Conservation (phyloP, 176 grass and related monocot species). For the Zoysia japonica region DNA sequence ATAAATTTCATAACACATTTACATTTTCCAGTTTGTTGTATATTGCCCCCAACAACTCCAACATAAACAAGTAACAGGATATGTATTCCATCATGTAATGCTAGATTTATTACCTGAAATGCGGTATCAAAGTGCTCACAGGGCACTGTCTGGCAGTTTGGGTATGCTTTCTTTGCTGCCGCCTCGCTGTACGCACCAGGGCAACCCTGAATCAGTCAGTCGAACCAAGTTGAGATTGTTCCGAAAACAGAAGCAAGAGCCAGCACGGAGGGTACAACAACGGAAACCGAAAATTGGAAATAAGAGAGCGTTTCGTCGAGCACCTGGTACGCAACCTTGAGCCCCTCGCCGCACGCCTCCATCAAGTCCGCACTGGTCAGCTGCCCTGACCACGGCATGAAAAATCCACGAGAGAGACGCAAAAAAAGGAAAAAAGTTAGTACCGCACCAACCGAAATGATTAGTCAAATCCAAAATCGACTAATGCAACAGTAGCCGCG, state of each 20-base stretch:
- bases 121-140: slow-evolving; percentile 60
- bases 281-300: neutral
- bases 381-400: slow-evolving; percentile 34
- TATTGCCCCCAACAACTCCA: too few relatives aligned
- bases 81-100: neutral
- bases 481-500: neutral
- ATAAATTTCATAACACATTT: neutral
- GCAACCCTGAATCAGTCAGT: slow-evolving; percentile 52
- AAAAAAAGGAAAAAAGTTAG: neutral
- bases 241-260: neutral
- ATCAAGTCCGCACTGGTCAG: slow-evolving; percentile 52
- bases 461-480: neutral
- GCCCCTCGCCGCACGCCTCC: slow-evolving; percentile 35
- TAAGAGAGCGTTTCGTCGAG: slow-evolving; percentile 21
- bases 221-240: too few relatives aligned
- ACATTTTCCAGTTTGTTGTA: too few relatives aligned
- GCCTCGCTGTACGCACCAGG: slow-evolving; percentile 77
- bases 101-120: slow-evolving; percentile 56
- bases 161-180: slow-evolving; percentile 78
- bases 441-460: neutral
- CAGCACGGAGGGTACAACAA: neutral
- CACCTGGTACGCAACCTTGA: slow-evolving; percentile 84
- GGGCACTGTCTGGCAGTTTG: slow-evolving; percentile 48
- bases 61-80: too few relatives aligned
- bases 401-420: neutral